Evolutionary conservation across 2,329 filamentous ascomycete genomes (phyloP).

Genomic region (Aulographum hederae): DNA sequence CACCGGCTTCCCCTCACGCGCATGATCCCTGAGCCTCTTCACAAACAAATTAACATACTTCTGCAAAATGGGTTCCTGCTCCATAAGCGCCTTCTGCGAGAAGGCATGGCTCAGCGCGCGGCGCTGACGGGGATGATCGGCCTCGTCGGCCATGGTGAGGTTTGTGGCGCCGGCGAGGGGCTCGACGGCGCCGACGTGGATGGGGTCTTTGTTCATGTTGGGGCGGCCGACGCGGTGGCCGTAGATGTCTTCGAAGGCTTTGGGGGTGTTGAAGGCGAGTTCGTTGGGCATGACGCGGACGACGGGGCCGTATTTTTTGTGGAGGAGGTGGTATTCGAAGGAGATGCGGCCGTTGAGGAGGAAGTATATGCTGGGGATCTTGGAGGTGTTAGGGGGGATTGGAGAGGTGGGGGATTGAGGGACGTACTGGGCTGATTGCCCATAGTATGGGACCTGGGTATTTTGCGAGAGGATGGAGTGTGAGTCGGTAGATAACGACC

Average conservation of each 20-base stretch:
- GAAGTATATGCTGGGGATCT: neutral
- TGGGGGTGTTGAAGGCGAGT: conserved; percentile 11
- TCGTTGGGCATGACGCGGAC: conserved; percentile 17
- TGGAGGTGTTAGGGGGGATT: neutral
- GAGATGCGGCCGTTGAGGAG: conserved; percentile 12
- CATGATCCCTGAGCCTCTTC: conserved; percentile 9
- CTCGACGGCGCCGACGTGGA: neutral
- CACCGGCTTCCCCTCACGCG: neutral
- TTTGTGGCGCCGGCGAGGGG: neutral
- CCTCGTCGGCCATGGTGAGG: conserved; percentile 2
- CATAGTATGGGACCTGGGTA: conserved; percentile 8
- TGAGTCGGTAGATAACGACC: conserved; percentile 5
- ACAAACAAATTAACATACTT: conserved; percentile 5
- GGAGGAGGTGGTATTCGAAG: conserved; percentile 13
- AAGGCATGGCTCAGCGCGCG: conserved; percentile 1
- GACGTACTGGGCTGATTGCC: neutral
- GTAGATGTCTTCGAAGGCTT: conserved; percentile 17
- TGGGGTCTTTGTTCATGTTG: neutral
- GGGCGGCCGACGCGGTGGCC: conserved; percentile 2
- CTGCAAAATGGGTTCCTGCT: conserved; percentile 5
- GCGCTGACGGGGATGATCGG: conserved; percentile 2
- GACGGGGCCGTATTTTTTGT: conserved; percentile 16
- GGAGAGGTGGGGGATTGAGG: neutral
- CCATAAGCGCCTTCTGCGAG: conserved; percentile 3
- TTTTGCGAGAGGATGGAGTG: conserved; percentile 7